Conservation (phyloP, 169 alveolate genomes). For the Plasmodium yoelii region DNA sequence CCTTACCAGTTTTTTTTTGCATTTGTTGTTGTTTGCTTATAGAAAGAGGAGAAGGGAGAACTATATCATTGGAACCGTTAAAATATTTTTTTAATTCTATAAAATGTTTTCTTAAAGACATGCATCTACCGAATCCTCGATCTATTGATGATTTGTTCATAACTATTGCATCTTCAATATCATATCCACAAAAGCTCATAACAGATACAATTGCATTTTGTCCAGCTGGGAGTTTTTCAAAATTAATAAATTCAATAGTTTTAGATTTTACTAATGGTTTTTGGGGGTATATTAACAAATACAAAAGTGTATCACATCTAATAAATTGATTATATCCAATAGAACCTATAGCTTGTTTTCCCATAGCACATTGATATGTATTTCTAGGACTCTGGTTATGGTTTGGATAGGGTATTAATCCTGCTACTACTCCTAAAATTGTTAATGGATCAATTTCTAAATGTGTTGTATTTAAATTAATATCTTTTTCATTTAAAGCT, state of each 20-base stretch:
- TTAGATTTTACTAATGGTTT: slow-evolving; percentile 98
- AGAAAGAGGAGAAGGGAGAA: slow-evolving; percentile 71
- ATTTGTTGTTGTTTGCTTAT: slow-evolving; percentile 1
- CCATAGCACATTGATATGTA: slow-evolving; percentile 99
- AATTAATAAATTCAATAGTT: slow-evolving; percentile 96
- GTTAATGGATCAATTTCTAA: slow-evolving; percentile 98
- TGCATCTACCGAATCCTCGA: slow-evolving; percentile 98
- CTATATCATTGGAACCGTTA: slow-evolving; percentile 85
- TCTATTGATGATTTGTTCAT: slow-evolving; percentile 98
- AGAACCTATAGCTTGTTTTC: slow-evolving; percentile 99
- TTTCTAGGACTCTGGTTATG: slow-evolving; percentile 99
- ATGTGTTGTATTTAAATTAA: slow-evolving; percentile 96
- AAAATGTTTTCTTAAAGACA: slow-evolving; percentile 84
- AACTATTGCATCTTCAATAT: slow-evolving; percentile 99
- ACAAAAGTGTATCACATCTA: slow-evolving; percentile 94
- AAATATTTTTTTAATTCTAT: slow-evolving; percentile 87
- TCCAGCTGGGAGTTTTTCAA: slow-evolving; percentile 99
- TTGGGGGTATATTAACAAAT: slow-evolving; percentile 97
- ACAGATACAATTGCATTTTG: slow-evolving; percentile 99
- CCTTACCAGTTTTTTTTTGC: slow-evolving; percentile 7
- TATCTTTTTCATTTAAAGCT: slow-evolving; percentile 93
- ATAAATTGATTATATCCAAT: slow-evolving; percentile 96
- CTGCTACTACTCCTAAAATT: slow-evolving; percentile 98
- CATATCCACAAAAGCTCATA: slow-evolving; percentile 99
- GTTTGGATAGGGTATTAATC: slow-evolving; percentile 99